Evolutionary conservation across 371 early-diverging fungal species (phyloP), one percentile per base, ranked within the genome.

Genomic region (Mortierella sp.): DNA sequence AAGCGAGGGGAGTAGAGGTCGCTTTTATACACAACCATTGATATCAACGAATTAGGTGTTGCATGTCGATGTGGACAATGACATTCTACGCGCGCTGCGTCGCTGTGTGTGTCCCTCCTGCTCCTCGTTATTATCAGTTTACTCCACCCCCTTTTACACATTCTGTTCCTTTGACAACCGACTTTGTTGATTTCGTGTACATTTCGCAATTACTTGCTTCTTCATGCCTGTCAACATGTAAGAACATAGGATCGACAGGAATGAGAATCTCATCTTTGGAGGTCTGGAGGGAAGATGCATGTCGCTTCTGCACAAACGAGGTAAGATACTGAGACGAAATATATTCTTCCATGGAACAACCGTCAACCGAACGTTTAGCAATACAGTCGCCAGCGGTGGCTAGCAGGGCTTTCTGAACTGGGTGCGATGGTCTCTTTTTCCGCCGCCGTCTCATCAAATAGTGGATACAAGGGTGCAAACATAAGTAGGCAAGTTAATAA

Each of bases 171-270:
- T 63, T 63, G 63, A 63, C 35, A 63, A 35, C 63, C 63, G 63
- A 63, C 63, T 63, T 38, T 63, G 11, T 60, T 56, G 27, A 10
- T 14, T 3, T 56, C 11, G 56, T 11, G 56, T 7, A 27, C 18
- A 21, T 0, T 3, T 51, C 48, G 2, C 48, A 54, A 8, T n/a
- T 24, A n/a, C 2, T 10, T n/a, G 56, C 35, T 63, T 2, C 14
- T 35, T 63, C 63, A 63, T 63, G 63, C 63, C 38, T 63, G 63
- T 21, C 63, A 63, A 32, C 29, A 58, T 58, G 60, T 10, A 63
- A 35, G 71, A 27, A 51, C 76, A 68, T 54, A 35, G 81, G 74
- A 81, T 71, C 77, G 58, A 74, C 41, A 54, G 81, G 81, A 81
- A 81, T 81, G 71, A 76, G 81, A 81, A 81, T 81, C 71, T 46